phyloP scores from a whole-genome alignment of 192 early-diverging fungal species.

The Backusella mclennaniae region DNA sequence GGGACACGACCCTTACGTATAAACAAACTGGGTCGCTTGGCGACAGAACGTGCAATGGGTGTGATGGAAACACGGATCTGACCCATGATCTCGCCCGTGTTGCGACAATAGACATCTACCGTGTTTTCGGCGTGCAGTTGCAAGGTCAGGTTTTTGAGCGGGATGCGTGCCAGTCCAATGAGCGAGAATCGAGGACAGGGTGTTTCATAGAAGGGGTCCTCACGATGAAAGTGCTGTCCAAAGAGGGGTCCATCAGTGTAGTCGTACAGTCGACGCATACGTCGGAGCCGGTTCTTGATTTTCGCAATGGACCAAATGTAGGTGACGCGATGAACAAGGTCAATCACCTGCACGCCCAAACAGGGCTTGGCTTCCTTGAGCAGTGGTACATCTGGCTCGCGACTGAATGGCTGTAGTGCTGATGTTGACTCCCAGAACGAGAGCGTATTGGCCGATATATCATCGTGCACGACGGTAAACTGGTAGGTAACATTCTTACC shows the following conservation, averaged over 20 bases:
- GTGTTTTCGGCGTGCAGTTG: constrained; percentile 41
- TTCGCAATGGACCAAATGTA: constrained; percentile 65
- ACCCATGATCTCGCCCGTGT: constrained; percentile 42
- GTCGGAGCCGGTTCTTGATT: constrained; percentile 55
- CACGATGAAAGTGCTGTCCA: constrained; percentile 50
- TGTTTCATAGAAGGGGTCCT: constrained; percentile 60
- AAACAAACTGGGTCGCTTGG: constrained; percentile 22
- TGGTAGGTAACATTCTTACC: constrained; percentile 79
- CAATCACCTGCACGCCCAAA: constrained; percentile 55
- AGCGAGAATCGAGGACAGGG: constrained; percentile 50
- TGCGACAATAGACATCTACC: constrained; percentile 40
- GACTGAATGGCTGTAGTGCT: constrained; percentile 15
- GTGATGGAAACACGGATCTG: constrained; percentile 41
- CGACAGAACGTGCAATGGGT: constrained; percentile 31
- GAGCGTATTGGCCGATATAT: constrained; percentile 35
- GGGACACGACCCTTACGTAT: neutral
- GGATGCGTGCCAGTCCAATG: constrained; percentile 45
- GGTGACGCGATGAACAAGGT: constrained; percentile 45
- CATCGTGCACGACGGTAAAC: constrained; percentile 68
- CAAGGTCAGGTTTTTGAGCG: constrained; percentile 40
- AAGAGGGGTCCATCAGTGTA: constrained; percentile 50
- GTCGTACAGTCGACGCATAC: constrained; percentile 71
- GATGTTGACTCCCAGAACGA: constrained; percentile 53
- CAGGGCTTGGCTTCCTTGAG: constrained; percentile 38
- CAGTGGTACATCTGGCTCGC: neutral